Evolutionary conservation across 495 filamentous ascomycete species (phyloP).

Genomic region (Aspergillus cavernicola): DNA sequence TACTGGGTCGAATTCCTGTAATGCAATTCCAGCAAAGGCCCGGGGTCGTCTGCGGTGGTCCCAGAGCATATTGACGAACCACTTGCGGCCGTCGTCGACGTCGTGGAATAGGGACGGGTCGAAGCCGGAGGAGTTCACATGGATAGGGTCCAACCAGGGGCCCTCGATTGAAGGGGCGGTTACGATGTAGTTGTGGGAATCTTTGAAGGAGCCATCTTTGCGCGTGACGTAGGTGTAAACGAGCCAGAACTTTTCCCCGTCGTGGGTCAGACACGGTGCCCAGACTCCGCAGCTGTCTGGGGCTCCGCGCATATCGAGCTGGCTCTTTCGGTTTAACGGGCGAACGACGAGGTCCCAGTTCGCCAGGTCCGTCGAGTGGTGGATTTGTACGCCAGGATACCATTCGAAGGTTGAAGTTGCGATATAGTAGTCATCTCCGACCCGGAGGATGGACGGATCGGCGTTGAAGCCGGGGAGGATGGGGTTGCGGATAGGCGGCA

Average conservation of each 20-base stretch:
- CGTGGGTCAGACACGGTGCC: slow-evolving; percentile 59
- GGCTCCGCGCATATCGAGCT: slow-evolving; percentile 25
- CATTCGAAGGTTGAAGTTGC: slow-evolving; percentile 62
- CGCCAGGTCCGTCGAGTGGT: slow-evolving; percentile 52
- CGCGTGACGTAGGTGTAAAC: slow-evolving; percentile 1
- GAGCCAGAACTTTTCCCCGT: slow-evolving; percentile 50
- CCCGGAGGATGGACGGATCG: slow-evolving; percentile 57
- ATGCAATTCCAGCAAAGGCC: background rate
- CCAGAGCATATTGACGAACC: slow-evolving; percentile 3
- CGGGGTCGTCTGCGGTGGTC: background rate
- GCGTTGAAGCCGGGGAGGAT: slow-evolving; percentile 62
- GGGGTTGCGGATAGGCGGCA: slow-evolving; percentile 38
- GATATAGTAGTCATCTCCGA: slow-evolving; percentile 57
- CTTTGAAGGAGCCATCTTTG: slow-evolving; percentile 6
- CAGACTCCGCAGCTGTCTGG: slow-evolving; percentile 59
- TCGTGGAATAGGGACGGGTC: slow-evolving; percentile 60
- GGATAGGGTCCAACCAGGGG: slow-evolving; percentile 55
- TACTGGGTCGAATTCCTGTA: background rate
- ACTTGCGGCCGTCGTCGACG: slow-evolving; percentile 45
- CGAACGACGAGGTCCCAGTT: slow-evolving; percentile 51
- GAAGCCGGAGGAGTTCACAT: slow-evolving; percentile 51
- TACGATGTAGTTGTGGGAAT: slow-evolving; percentile 7
- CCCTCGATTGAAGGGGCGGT: background rate
- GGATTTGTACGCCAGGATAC: slow-evolving; percentile 57
- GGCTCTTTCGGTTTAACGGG: slow-evolving; percentile 22